Evolutionary conservation across 2,329 filamentous ascomycete genomes (phyloP), one percentile per base, ranked within the genome.

Genomic region (Colletotrichum australisinense): DNA sequence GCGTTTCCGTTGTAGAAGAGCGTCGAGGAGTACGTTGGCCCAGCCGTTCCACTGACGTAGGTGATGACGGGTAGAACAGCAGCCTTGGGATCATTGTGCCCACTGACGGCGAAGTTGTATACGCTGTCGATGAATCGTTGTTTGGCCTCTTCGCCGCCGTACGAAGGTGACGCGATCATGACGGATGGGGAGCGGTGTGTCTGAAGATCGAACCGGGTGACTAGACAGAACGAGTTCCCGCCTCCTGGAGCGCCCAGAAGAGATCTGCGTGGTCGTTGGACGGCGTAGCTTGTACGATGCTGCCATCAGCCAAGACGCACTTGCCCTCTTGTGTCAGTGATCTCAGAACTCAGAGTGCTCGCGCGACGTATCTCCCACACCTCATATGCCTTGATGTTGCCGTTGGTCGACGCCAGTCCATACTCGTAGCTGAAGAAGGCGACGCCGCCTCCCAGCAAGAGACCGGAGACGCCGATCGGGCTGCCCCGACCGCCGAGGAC

Each of bases 231-330:
- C 63, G 81, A 81, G 30, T 81, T 80, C 5, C 76, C 76, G 16
- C 86, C 86, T 28, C 83, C 84, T 82, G 82, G 5, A 87, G 78
- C 2, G 86, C 86, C 76, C 80, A 82, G 77, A 80, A 88, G 1
- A 88, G 80, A 70, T 88, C 85, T 0, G 75, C 6, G 69, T 87
- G 80, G 11, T 79, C 57, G 0, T 72, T 69, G 0, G 73, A 53
- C 0, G 77, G 74, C 52, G 82, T 84, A 1, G 84, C 87, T 3
- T 81, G 80, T n/a, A 88, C 79, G 14, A 89, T 80, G 0, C 77
- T 69, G 0, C 87, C 87, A n/a, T 83, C 80, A 0, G 85, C 83
- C 1, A 87, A 80, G 1, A 90, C 87, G 11, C 89, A 80, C 75
- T 88, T 19, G 19, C 9, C 8, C 14, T 63, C 19, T 63, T 35